phyloP scores from a whole-genome alignment of 192 early-diverging fungal genomes.

The Entophlyctis luteolus region DNA sequence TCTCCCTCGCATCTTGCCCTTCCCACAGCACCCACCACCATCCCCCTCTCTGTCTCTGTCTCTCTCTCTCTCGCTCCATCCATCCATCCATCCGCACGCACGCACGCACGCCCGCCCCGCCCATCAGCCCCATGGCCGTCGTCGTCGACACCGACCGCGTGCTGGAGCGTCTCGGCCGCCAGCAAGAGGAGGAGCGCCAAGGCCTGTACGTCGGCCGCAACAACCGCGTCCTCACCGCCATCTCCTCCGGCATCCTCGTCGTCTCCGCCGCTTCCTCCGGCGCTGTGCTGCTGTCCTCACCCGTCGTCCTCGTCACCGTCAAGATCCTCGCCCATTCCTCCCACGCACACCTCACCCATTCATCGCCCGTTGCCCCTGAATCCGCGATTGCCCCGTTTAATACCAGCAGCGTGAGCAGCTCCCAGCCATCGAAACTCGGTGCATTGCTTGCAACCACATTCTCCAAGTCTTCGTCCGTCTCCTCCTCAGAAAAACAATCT shows the following conservation, averaged over 20 bases:
- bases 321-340: background rate
- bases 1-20: no score
- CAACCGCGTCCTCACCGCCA: background rate
- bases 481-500: background rate
- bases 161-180: background rate
- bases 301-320: conserved; percentile 1
- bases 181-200: background rate
- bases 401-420: background rate
- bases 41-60: no score
- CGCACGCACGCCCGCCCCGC: no score
- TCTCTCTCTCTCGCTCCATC: no score
- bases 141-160: no score
- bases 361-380: background rate
- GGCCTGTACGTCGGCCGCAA: background rate
- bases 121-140: no score
- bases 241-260: background rate
- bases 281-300: background rate
- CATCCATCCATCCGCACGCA: no score
- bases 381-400: background rate
- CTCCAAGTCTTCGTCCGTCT: background rate
- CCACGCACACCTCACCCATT: background rate
- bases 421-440: background rate
- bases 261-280: background rate
- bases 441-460: background rate
- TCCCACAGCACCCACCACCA: no score